Base-by-base conservation (phyloP, 164 flowering plant species). In the Protea cynaroides region DNA sequence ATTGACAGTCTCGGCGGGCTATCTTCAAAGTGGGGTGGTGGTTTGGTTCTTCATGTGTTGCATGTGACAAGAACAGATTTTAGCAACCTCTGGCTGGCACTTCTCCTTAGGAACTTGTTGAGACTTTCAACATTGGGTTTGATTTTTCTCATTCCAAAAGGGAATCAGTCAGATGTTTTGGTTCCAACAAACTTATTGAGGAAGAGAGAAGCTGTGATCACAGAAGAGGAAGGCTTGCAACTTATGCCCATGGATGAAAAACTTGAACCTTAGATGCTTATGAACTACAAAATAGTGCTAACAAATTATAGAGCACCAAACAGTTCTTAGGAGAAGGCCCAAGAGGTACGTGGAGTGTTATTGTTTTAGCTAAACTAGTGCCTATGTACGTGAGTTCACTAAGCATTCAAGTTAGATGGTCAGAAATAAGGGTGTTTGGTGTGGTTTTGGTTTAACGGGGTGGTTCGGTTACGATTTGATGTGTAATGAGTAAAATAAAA, bases 51-150 rank as follows among this genome's bases (percentile, higher is more conserved):
- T 64, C 93, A 82, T 58, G 18, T 66, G 9, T 56, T 86, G 6
- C 71, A 79, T 64, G 88, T 90, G 65, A 86, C 96, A 0, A 79
- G 93, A 65, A 84, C 77, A 4, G 79, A 86, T 51, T 87, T 87
- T 58, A 65, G 47, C 0, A 84, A 79, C 64, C 59, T 90, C 34
- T 87, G 93, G 96, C 25, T 90, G 69, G 88, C 59, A 19, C 29
- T 86, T 22, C 58, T 89, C 4, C 58, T 85, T 7, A 76, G 86
- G 57, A 84, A 76, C 57, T 0, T 74, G 44, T 49, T 83, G 75
- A 80, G 93, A 63, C 11, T 86, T 53, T 72, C 73, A 1, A 81
- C 91, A 0, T 50, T 87, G 56, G 67, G 65, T 17, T 72, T 89
- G 53, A 76, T 89, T 64, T 87, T 87, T 68, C 83, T 89, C 15